A percentile compares a stretch with the other conserved stretches of the same genome.
Conservation (phyloP, 257 asterid species). For the Solanum dulcamara region DNA sequence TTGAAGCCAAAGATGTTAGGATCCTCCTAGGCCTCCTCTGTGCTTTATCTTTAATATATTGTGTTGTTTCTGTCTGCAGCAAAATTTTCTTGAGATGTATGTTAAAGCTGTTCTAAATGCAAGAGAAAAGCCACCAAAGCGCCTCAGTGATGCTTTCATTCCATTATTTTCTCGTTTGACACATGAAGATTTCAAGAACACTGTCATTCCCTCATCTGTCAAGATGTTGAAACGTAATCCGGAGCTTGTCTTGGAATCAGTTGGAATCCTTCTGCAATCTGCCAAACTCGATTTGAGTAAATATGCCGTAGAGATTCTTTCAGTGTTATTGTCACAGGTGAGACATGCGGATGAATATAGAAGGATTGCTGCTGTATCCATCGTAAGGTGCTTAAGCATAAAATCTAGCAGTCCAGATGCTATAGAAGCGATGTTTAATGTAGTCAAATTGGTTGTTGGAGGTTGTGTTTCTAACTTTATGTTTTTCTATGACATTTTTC, state of each 20-base stretch:
- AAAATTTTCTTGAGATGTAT: slow-evolving; percentile 65
- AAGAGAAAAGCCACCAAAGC: slow-evolving; percentile 67
- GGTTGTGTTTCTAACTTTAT: slow-evolving; percentile 36
- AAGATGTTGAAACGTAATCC: slow-evolving; percentile 99
- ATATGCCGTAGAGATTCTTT: slow-evolving; percentile 71
- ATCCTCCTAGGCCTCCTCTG: background rate
- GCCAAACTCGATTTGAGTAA: slow-evolving; percentile 74
- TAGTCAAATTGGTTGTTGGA: slow-evolving; percentile 66
- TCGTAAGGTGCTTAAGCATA: slow-evolving; percentile 71
- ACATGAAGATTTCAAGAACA: slow-evolving; percentile 77
- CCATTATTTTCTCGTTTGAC: slow-evolving; percentile 59
- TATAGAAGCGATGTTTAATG: slow-evolving; percentile 69
- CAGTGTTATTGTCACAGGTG: slow-evolving; percentile 70
- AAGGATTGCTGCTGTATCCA: slow-evolving; percentile 63
- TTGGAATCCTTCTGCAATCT: slow-evolving; percentile 63
- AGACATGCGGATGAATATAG: slow-evolving; percentile 90
- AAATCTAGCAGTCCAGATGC: slow-evolving; percentile 97
- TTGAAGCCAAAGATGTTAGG: background rate
- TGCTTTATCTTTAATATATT: slow-evolving; percentile 11
- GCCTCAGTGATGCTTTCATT: slow-evolving; percentile 70
- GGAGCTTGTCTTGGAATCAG: slow-evolving; percentile 87
- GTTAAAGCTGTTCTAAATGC: slow-evolving; percentile 75
- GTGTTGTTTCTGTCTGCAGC: slow-evolving; percentile 41
- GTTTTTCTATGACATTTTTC: background rate
- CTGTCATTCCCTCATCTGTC: slow-evolving; percentile 59